phyloP scores from a whole-genome alignment of 257 asterid species.

The Solanum acaule region DNA sequence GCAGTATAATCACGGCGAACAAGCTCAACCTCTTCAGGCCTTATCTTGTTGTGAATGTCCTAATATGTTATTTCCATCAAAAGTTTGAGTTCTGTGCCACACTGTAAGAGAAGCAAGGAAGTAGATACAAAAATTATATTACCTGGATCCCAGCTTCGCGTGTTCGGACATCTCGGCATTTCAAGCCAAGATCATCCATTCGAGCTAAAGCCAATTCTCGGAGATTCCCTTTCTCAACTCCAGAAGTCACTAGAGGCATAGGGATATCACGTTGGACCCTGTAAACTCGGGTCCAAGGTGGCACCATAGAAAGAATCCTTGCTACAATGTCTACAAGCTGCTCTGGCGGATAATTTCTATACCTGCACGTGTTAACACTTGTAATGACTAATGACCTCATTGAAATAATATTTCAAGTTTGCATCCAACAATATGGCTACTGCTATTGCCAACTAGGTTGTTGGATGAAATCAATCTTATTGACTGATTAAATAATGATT shows the following conservation, averaged over 20 bases:
- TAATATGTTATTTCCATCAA: slow-evolving; percentile 11
- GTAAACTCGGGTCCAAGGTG: slow-evolving; percentile 99
- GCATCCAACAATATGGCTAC: background rate
- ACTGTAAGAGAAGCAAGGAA: background rate
- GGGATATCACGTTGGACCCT: slow-evolving; percentile 99
- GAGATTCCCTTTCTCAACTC: slow-evolving; percentile 98
- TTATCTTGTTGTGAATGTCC: slow-evolving; percentile 92
- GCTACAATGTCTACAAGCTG: slow-evolving; percentile 98
- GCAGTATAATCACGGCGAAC: slow-evolving; percentile 98
- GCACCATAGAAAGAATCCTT: slow-evolving; percentile 89
- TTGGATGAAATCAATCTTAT: background rate
- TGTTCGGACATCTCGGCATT: slow-evolving; percentile 95
- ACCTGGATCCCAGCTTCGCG: slow-evolving; percentile 99
- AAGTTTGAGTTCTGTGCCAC: background rate
- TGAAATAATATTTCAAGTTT: background rate
- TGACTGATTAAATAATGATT: background rate
- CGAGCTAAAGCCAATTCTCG: slow-evolving; percentile 95
- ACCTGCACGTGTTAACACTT: slow-evolving; percentile 31
- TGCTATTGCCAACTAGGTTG: background rate
- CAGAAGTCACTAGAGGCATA: slow-evolving; percentile 97
- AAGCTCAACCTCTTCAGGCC: slow-evolving; percentile 94
- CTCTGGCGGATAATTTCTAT: slow-evolving; percentile 94
- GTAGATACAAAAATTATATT: slow-evolving; percentile 3
- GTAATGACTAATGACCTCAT: background rate
- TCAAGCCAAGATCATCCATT: slow-evolving; percentile 98